These are phyloP conservation scores for Pharnaceum exiguum DNA, from an alignment of 148 eudicot species.

Conservation along the genomic window DNA sequence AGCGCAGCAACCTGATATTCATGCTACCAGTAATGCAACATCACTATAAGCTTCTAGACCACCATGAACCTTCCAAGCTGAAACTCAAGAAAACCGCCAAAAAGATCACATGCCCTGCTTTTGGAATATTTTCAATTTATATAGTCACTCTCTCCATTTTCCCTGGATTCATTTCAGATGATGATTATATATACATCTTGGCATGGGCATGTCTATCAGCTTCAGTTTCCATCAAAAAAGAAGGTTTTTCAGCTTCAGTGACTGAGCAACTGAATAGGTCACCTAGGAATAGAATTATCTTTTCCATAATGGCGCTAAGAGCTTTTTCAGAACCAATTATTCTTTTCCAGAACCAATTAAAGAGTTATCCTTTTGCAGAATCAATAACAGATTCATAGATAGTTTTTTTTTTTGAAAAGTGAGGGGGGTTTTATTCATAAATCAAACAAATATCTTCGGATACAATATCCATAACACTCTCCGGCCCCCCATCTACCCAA, in stretches of 20 bases:
- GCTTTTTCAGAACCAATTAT: too few relatives aligned
- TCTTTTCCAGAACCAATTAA: too few relatives aligned
- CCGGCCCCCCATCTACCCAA: too few relatives aligned
- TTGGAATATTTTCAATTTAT: conserved; percentile 59
- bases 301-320: too few relatives aligned
- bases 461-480: too few relatives aligned
- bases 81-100: conserved; percentile 35
- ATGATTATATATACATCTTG: conserved; percentile 45
- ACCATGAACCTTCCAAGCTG: conserved; percentile 19
- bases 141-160: conserved; percentile 75
- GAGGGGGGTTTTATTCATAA: too few relatives aligned
- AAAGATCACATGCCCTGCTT: conserved; percentile 48
- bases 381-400: too few relatives aligned
- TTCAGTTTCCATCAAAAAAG: conserved; percentile 58
- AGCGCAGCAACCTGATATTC: conserved; percentile 58
- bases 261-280: background rate
- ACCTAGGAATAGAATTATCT: too few relatives aligned
- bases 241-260: conserved; percentile 7
- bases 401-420: too few relatives aligned
- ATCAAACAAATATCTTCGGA: too few relatives aligned
- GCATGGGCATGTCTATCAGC: conserved; percentile 69
- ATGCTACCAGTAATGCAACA: conserved; percentile 58
- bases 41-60: conserved; percentile 35
- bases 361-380: too few relatives aligned
- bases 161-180: conserved; percentile 80